Base-by-base conservation (phyloP, 1,139 yeast genomes). In the Yamadazyma atmosphaerica region DNA sequence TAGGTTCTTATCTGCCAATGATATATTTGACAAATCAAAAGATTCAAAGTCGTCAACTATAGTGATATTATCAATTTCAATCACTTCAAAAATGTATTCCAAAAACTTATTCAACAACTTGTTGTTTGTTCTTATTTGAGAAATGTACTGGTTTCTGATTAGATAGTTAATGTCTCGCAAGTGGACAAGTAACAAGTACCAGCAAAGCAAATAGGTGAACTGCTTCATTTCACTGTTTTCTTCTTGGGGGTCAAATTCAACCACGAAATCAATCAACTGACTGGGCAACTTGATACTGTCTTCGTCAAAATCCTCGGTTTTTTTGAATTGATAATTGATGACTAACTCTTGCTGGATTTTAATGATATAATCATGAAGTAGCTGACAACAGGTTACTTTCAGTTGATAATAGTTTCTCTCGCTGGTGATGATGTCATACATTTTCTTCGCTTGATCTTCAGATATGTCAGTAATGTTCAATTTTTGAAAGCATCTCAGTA, bases 131-230 rank as follows among this genome's bases (percentile, higher is more conserved):
- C 71, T 72, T 39, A 88, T 58, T 46, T 83, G 83, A 19, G 66
- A 65, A 28, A 84, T 72, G 51, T 84, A 85, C 34, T 73, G 69
- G 34, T 77, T 73, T 41, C 90, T 71, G 47, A 87, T 70, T 31
- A 79, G 76, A 47, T 79, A 77, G 1, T 94, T 79, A 5, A 86
- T 76, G 42, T 81, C 80, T 39, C 77, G 74, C 54, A 89, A 86
- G 55, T 81, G 81, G 22, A 65, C 66, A 47, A 86, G 72, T 0
- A 86, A 58, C 40, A 87, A 61, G 40, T 65, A 64, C 95, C 96
- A 89, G 32, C 81, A 81, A 33, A 86, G 53, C 52, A 77, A 86
- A 29, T 63, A 66, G 32, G 73, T 56, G 21, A 69, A 61, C 2
- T 47, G 51, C 13, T 48, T 43, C n/a, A 57, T 57, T 2, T 31